Evolutionary conservation across 805 yeast species (phyloP), one percentile per base, ranked within the genome.

Genomic region (Helenozyma baotianmanensis): DNA sequence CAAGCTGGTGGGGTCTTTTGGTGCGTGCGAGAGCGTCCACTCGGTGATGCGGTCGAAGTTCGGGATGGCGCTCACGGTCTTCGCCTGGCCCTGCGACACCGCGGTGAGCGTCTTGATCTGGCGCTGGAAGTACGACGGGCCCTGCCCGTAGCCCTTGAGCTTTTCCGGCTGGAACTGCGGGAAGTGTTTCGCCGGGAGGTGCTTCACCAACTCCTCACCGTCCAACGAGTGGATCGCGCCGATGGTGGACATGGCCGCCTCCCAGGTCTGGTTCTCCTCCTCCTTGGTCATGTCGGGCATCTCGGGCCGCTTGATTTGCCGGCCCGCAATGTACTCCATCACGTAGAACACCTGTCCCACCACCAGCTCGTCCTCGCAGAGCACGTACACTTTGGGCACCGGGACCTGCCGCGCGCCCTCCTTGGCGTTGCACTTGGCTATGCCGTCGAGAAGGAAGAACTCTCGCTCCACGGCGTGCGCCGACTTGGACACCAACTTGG

Each of bases 381-480:
- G 56, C 4, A 73, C 39, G 38, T 62, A 60, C 3, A 75, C 74
- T 13, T 61, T 43, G 0, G 82, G 80, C n/a, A 78, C 71, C 0
- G 82, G 81, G 2, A 78, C 76, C 21, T 48, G 40, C 11, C 46
- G 45, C 6, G 9, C 23, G 2, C 14, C 19, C 2, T 30, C 21
- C 4, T 39, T 38, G 27, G 61, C 52, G 38, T 62, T 52, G 26
- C 58, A 45, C 6, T 43, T 45, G 19, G 53, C 51, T 21, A 66
- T 59, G 4, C 61, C 67, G 29, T 62, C 62, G 21, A 76, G 49
- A 53, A 77, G 66, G 48, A 64, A 64, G 45, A 70, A 78, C 48
- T 78, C 84, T 12, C 83, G 50, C 43, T 78, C 83, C 21, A 78
- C 72, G 4, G 82, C 72, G 50, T 78, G 84, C 1, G 84, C 82